Evolutionary conservation across 1,139 yeast species (phyloP).

Genomic region (Lodderomyces margitis): DNA sequence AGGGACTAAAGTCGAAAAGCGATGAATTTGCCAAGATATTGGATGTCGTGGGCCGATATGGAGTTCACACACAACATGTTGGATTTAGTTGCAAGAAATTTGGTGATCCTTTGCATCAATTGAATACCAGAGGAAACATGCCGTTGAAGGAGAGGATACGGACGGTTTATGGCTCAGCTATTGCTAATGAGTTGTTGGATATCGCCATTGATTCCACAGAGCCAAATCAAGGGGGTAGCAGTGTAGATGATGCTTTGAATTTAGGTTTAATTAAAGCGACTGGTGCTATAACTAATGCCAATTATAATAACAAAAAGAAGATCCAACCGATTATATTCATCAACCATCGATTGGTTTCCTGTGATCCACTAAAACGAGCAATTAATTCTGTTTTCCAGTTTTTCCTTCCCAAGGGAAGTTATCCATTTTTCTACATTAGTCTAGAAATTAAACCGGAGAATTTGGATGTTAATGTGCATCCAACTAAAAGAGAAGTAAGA

Average conservation of each 20-base stretch:
- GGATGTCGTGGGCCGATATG: slow-evolving; percentile 82
- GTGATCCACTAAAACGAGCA: slow-evolving; percentile 78
- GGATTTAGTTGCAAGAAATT: slow-evolving; percentile 79
- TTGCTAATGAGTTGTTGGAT: slow-evolving; percentile 65
- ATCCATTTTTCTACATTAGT: slow-evolving; percentile 75
- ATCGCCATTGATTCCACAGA: slow-evolving; percentile 19
- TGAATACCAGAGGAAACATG: slow-evolving; percentile 50
- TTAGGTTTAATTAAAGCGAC: slow-evolving; percentile 48
- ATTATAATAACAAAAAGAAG: slow-evolving; percentile 66
- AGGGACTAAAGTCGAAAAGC: slow-evolving; percentile 60
- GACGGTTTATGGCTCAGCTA: slow-evolving; percentile 64
- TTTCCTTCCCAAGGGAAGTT: slow-evolving; percentile 77
- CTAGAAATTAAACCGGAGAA: slow-evolving; percentile 63
- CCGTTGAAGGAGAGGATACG: slow-evolving; percentile 67
- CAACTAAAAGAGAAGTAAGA: slow-evolving; percentile 90
- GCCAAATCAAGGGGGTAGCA: slow-evolving; percentile 8
- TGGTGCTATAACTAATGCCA: slow-evolving; percentile 73
- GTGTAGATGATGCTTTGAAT: slow-evolving; percentile 22
- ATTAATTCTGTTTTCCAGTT: slow-evolving; percentile 59
- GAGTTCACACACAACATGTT: slow-evolving; percentile 66
- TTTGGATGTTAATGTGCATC: slow-evolving; percentile 92
- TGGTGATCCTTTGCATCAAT: slow-evolving; percentile 62
- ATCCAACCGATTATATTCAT: slow-evolving; percentile 76
- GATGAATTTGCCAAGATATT: slow-evolving; percentile 78
- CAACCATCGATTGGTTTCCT: slow-evolving; percentile 76